These are phyloP conservation scores for Camellia granthamiana DNA, from an alignment of 148 eudicot species.

Conservation along the genomic window DNA sequence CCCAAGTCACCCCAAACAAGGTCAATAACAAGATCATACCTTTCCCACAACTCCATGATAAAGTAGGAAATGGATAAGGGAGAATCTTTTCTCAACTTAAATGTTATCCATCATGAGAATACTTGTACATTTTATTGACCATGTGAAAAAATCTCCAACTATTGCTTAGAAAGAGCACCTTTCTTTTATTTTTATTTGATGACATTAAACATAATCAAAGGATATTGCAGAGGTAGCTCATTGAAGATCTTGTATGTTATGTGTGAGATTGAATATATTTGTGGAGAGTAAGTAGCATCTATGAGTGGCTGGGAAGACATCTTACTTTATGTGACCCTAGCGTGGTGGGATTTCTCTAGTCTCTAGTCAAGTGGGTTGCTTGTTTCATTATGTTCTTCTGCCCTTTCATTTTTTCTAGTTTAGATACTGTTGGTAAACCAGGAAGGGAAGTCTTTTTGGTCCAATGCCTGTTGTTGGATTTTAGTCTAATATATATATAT, in stretches of 20 bases:
- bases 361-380: neutral
- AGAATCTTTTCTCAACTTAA: no score
- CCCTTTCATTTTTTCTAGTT: neutral
- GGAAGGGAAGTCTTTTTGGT: neutral
- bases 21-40: no score
- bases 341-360: neutral
- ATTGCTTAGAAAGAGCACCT: neutral
- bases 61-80: no score
- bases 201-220: no score
- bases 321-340: neutral
- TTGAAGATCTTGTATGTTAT: no score
- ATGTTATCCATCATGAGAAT: neutral
- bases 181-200: no score
- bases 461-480: neutral
- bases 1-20: no score
- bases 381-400: neutral
- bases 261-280: no score
- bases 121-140: neutral
- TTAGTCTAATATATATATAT: neutral
- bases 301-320: neutral
- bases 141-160: neutral
- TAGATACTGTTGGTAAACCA: neutral
- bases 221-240: no score
- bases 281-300: neutral
- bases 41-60: no score